Evolutionary conservation across 2,329 filamentous ascomycete species (phyloP).

Genomic region (Hypoxylon sp.): DNA sequence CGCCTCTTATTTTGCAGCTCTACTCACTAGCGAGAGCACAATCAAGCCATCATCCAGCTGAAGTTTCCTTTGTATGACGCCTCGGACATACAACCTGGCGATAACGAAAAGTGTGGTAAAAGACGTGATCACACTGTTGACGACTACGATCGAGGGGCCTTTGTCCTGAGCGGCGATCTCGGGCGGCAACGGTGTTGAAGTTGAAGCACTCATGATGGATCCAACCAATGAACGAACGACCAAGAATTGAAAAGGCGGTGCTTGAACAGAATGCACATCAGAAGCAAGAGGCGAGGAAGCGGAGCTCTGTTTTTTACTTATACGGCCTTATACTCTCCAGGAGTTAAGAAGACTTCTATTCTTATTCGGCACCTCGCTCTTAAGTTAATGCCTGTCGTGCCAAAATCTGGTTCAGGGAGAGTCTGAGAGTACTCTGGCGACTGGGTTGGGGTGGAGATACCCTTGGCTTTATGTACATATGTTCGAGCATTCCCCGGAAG

Average conservation of each 20-base stretch:
- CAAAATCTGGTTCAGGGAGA: slow-evolving; percentile 1
- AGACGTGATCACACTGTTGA: slow-evolving; percentile 53
- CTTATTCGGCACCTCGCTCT: neutral
- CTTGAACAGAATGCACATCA: slow-evolving; percentile 6
- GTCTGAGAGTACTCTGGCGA: slow-evolving; percentile 12
- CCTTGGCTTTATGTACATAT: slow-evolving; percentile 8
- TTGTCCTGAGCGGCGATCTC: slow-evolving; percentile 50
- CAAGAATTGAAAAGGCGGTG: neutral
- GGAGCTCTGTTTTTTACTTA: slow-evolving; percentile 12
- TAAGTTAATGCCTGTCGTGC: slow-evolving; percentile 5
- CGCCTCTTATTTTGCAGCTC: too few relatives aligned
- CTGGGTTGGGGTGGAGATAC: slow-evolving; percentile 23
- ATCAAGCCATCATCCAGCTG: slow-evolving; percentile 55
- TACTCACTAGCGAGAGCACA: slow-evolving; percentile 49
- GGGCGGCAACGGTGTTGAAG: neutral
- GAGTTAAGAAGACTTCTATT: neutral
- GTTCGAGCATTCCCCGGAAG: neutral
- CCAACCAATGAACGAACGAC: slow-evolving; percentile 1
- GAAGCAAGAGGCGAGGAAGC: neutral
- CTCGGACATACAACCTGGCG: slow-evolving; percentile 56
- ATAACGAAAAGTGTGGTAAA: slow-evolving; percentile 54
- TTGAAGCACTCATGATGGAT: slow-evolving; percentile 12
- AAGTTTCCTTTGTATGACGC: slow-evolving; percentile 51
- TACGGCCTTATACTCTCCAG: slow-evolving; percentile 6
- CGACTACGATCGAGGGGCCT: slow-evolving; percentile 55